phyloP scores from a whole-genome alignment of 441 rosid species.

The Hura crepitans region DNA sequence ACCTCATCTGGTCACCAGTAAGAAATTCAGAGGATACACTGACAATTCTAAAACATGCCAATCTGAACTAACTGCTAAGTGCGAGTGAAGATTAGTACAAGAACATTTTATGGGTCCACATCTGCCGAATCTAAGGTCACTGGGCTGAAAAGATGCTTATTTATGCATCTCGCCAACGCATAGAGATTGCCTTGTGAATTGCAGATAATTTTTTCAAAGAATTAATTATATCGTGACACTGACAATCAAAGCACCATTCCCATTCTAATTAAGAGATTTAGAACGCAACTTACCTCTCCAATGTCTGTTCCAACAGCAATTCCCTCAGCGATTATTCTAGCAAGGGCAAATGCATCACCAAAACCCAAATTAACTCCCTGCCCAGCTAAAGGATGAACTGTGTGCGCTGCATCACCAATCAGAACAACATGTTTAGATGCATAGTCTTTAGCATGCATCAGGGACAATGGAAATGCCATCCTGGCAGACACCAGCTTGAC shows the following conservation, averaged over 20 bases:
- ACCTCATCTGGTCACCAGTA: neutral
- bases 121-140: too few species aligned
- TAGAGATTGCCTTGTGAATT: neutral
- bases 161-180: neutral
- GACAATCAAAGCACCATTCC: neutral
- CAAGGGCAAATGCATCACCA: constrained; percentile 76
- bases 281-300: constrained; percentile 60
- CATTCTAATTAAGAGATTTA: neutral
- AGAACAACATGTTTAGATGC: constrained; percentile 66
- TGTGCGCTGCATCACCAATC: constrained; percentile 92
- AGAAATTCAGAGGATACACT: neutral
- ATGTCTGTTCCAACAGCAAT: constrained; percentile 81
- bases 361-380: constrained; percentile 97
- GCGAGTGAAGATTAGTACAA: neutral
- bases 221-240: neutral
- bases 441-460: constrained; percentile 68
- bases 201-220: neutral
- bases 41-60: neutral
- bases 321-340: constrained; percentile 65
- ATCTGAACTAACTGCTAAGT: neutral
- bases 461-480: constrained; percentile 83
- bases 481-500: constrained; percentile 73
- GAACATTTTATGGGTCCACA: neutral
- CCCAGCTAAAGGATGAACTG: constrained; percentile 93
- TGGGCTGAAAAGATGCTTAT: neutral